These are phyloP conservation scores for Centrapalus pauciflorus DNA, from an alignment of 129 eudicot genomes.

Conservation along the genomic window DNA sequence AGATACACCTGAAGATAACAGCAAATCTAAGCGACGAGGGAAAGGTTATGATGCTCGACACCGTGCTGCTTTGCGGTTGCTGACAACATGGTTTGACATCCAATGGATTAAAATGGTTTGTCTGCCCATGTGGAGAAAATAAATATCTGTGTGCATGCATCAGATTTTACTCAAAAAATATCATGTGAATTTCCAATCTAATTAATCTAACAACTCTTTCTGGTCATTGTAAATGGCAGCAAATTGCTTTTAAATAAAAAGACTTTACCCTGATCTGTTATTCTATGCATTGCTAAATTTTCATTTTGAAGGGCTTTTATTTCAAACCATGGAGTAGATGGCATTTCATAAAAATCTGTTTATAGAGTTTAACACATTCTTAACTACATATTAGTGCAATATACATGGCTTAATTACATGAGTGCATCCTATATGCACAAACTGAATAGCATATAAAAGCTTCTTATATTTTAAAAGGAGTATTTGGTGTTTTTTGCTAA, in stretches of 20 bases:
- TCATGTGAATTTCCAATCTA: neutral
- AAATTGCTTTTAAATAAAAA: no score
- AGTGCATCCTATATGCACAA: neutral
- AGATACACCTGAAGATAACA: constrained; percentile 46
- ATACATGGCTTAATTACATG: neutral
- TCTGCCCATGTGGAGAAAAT: neutral
- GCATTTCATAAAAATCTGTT: neutral
- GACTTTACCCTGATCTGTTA: neutral
- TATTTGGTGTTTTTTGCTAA: neutral
- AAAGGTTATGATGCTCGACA: constrained; percentile 94
- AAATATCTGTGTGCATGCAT: neutral
- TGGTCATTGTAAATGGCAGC: neutral
- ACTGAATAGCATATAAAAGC: neutral
- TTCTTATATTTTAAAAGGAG: neutral
- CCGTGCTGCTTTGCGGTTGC: constrained; percentile 92
- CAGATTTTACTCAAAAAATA: neutral
- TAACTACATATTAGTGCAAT: neutral
- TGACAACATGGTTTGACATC: constrained; percentile 85
- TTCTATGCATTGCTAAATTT: neutral
- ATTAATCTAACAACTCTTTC: neutral
- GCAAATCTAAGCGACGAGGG: constrained; percentile 39
- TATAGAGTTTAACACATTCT: neutral
- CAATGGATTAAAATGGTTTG: constrained; percentile 77
- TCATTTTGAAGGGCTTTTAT: neutral
- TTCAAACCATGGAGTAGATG: neutral